Base-by-base conservation (phyloP, 768 basidiomycete species). In the Xanthoconium purpureum region DNA sequence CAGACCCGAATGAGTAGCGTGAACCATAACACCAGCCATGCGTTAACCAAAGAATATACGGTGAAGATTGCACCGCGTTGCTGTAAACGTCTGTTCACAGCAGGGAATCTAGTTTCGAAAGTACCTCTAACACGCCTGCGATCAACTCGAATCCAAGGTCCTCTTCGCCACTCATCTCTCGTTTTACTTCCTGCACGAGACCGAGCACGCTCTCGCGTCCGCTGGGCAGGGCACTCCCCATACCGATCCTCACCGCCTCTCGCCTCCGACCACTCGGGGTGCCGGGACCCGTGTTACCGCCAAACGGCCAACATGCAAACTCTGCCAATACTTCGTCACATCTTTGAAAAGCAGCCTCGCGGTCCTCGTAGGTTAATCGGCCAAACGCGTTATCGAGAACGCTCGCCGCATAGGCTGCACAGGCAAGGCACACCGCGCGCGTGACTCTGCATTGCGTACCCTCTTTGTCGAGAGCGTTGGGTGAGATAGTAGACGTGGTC, bases 341-440 rank as follows among this genome's bases (percentile, higher is more conserved):
- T 57, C 97, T 77, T 61, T 85, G 87, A 70, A 98, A 97, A 33
- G 96, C 95, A 5, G 84, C 86, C 76, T 99, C 97, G 52, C 96
- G 75, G 52, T 94, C 91, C 71, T 98, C 97, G 66, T 96, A 98
- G 15, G 84, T 87, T 28, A 98, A 75, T 58, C 93, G 77, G 53
- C 85, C 84, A 63, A 98, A 89, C 10, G 94, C 94, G 66, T 98
- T 97, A 68, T 98, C 97, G 54, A 98, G 80, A 35, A 98, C 96
- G 67, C 87, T 92, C 10, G 95, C 96, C 0, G 95, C 92, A 64
- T 98, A 97, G 11, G 93, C 92, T 0, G 96, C 85, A 66, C 91
- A 95, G 11, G 87, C 92, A 45, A 98, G 79, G 57, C 87, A 88
- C 14, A 97, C 90, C 0, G 91, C 88, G 10, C 97, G 80, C 54